Evolutionary conservation across 306 rosid species (phyloP).

Genomic region (Prunus salicina): DNA sequence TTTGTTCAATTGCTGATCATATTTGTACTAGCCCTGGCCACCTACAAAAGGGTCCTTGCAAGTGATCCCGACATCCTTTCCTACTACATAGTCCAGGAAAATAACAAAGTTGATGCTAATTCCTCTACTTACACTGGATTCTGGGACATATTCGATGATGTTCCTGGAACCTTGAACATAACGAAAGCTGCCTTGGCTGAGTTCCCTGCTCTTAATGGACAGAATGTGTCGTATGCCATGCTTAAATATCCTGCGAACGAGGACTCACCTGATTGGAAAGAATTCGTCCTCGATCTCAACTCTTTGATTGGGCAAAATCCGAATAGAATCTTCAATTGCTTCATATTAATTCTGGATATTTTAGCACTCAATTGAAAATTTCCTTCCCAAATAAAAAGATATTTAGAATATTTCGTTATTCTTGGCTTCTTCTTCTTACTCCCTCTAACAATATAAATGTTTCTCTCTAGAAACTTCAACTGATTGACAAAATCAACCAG

Average conservation of each 20-base stretch:
- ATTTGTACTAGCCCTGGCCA: background rate
- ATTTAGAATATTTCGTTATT: too few relatives aligned
- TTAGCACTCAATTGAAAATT: too few relatives aligned
- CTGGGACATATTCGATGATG: background rate
- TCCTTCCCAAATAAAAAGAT: too few relatives aligned
- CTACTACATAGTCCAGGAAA: background rate
- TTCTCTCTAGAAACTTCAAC: too few relatives aligned
- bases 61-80: constrained; percentile 13
- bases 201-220: constrained; percentile 23
- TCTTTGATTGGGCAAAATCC: too few relatives aligned
- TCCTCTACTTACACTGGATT: constrained; percentile 16
- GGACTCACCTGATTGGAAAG: too few relatives aligned
- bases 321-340: too few relatives aligned
- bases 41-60: background rate
- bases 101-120: background rate
- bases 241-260: background rate
- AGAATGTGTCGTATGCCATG: constrained; percentile 14
- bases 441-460: too few relatives aligned
- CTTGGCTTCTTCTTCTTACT: too few relatives aligned
- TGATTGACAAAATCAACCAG: constrained; percentile 4
- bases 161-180: constrained; percentile 6
- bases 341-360: too few relatives aligned
- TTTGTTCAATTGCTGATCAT: too few relatives aligned
- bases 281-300: too few relatives aligned
- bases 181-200: constrained; percentile 10